A percentile compares a stretch with the other conserved stretches of the same genome.
These are phyloP conservation scores for Dactylonectria estremocensis DNA, from an alignment of 2,329 filamentous ascomycete species.

Conservation along the genomic window DNA sequence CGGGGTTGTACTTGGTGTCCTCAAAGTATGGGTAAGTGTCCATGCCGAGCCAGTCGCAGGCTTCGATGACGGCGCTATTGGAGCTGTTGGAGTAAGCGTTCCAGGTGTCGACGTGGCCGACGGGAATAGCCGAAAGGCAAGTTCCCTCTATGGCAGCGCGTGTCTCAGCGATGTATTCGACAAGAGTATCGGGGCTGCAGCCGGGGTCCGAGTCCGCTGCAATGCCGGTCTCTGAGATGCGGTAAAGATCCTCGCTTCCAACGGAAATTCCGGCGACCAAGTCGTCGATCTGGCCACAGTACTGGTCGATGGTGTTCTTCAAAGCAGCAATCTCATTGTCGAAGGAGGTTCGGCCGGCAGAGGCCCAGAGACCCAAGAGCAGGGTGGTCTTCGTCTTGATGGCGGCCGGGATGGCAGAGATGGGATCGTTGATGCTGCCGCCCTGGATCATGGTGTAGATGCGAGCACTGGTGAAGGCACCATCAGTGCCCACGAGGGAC, in stretches of 20 bases:
- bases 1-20: slow-evolving; percentile 75
- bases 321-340: slow-evolving; percentile 83
- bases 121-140: slow-evolving; percentile 66
- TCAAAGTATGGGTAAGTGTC: slow-evolving; percentile 92
- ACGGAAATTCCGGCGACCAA: slow-evolving; percentile 87
- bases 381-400: slow-evolving; percentile 85
- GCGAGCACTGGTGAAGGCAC: slow-evolving; percentile 76
- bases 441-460: slow-evolving; percentile 84
- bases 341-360: slow-evolving; percentile 74
- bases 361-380: slow-evolving; percentile 88
- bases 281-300: slow-evolving; percentile 75
- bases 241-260: slow-evolving; percentile 90
- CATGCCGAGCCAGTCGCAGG: slow-evolving; percentile 84
- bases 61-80: slow-evolving; percentile 79
- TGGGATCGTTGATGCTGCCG: slow-evolving; percentile 75
- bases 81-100: slow-evolving; percentile 81
- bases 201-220: slow-evolving; percentile 75
- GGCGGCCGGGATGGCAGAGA: slow-evolving; percentile 84
- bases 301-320: slow-evolving; percentile 76
- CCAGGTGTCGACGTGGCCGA: slow-evolving; percentile 95
- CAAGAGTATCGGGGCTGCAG: slow-evolving; percentile 72
- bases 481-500: slow-evolving; percentile 73
- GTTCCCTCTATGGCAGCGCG: slow-evolving; percentile 76
- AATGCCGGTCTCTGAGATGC: slow-evolving; percentile 79
- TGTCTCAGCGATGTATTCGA: slow-evolving; percentile 79